Evolutionary conservation across 2,329 filamentous ascomycete genomes (phyloP), one percentile per base, ranked within the genome.

Genomic region (Botrytis elliptica): DNA sequence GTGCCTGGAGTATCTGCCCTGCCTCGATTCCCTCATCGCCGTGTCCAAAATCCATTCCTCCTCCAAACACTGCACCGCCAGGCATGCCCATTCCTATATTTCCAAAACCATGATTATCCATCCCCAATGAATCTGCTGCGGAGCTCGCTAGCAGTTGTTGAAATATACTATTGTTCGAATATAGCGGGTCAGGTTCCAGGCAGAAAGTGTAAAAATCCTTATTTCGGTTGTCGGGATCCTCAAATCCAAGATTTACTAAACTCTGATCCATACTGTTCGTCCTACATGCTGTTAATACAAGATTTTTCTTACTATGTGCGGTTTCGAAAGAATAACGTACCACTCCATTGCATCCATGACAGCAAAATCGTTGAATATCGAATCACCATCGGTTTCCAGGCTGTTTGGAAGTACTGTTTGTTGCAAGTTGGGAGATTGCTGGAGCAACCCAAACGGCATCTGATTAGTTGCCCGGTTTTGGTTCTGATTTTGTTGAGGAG

Each of bases 311-410:
- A 29, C 4, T 29, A 16, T n/a, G 38, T 49, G 8, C 10, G 46
- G 44, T 49, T 22, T n/a, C 16, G 8, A 38, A 36, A 16, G 66
- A 16, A 18, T 52, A 40, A 76, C 80, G 76, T 75, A 84, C 83
- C 83, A 84, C 77, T 88, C 85, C 36, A 84, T 84, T 4, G 84
- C 86, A 77, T 89, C 88, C 46, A 89, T 81, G 14, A 87, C 86
- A 4, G 87, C 87, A 55, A 90, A 80, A 76, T 89, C 87, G 70
- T 89, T 88, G 74, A 89, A 89, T 70, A 88, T 84, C 25, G 85
- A 86, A 75, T 88, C 86, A 9, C 76, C 76, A 46, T 81, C 80
- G 10, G 78, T 75, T 44, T 80, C 79, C 1, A 78, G 76, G 42
- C n/a, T 44, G 33, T 74, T 75, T 66, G 76, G 77, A 7, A 77